phyloP scores from a whole-genome alignment of 371 early-diverging fungal genomes.

The Mortierella polycephala region DNA sequence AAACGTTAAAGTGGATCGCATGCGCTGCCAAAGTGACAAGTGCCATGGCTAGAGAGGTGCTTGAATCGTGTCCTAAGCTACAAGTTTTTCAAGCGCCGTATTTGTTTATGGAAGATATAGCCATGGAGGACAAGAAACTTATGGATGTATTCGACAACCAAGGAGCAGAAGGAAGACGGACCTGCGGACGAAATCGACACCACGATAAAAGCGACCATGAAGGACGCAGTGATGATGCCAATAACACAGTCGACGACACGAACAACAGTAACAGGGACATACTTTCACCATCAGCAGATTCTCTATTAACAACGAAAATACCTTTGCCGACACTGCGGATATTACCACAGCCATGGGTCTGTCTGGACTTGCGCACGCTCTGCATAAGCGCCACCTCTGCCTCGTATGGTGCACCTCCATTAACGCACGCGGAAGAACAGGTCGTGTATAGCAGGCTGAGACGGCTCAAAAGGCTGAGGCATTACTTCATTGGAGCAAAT shows the following conservation, averaged over 20 bases:
- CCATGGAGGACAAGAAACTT: neutral
- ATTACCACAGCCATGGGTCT: slow-evolving; percentile 7
- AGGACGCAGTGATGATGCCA: too few species aligned
- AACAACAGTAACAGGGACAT: neutral
- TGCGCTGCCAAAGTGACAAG: slow-evolving; percentile 24
- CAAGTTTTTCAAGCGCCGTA: slow-evolving; percentile 23
- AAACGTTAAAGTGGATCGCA: slow-evolving; percentile 7
- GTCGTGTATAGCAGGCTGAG: slow-evolving; percentile 3
- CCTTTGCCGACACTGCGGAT: neutral
- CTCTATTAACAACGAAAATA: neutral
- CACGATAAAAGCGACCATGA: too few species aligned
- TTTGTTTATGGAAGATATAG: slow-evolving; percentile 14
- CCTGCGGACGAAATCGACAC: neutral
- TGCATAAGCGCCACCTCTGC: slow-evolving; percentile 6
- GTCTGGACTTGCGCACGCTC: slow-evolving; percentile 10
- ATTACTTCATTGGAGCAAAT: slow-evolving; percentile 8
- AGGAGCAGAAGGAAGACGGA: neutral
- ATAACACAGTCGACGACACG: too few species aligned
- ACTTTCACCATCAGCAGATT: neutral
- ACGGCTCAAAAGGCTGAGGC: slow-evolving; percentile 5
- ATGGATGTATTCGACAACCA: neutral
- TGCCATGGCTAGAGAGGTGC: slow-evolving; percentile 18
- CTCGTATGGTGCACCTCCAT: slow-evolving; percentile 9
- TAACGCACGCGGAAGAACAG: slow-evolving; percentile 5
- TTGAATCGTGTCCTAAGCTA: slow-evolving; percentile 9